A percentile compares a stretch with the other conserved stretches of the same genome.
Evolutionary conservation across 164 flowering plant genomes (phyloP).

Genomic region (Saururus chinensis): DNA sequence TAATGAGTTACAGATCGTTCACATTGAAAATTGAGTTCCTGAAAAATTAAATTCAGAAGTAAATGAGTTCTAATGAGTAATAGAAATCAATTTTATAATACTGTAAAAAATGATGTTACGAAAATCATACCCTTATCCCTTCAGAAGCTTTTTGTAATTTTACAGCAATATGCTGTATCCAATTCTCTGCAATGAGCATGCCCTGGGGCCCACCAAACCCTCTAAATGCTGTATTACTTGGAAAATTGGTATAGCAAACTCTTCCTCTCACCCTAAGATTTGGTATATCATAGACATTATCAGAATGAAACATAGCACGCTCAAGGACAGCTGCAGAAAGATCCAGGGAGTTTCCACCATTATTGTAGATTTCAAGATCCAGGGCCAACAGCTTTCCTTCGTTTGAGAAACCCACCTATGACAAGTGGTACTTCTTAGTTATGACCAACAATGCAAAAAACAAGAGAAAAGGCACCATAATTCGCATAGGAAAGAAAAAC

Average conservation of each 20-base stretch:
- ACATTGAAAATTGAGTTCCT: constrained; percentile 88
- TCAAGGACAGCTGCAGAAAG: constrained; percentile 77
- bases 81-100: too few relatives aligned
- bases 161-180: constrained; percentile 81
- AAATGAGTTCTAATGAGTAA: neutral
- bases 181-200: constrained; percentile 88
- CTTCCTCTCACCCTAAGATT: constrained; percentile 63
- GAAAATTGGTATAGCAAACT: constrained; percentile 85
- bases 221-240: constrained; percentile 93
- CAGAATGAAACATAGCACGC: constrained; percentile 93
- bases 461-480: neutral
- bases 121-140: constrained; percentile 55
- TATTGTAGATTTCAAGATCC: constrained; percentile 90
- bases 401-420: constrained; percentile 83
- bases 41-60: constrained; percentile 1
- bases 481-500: neutral
- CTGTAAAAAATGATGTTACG: neutral
- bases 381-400: constrained; percentile 77
- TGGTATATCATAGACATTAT: constrained; percentile 89
- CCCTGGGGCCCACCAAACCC: constrained; percentile 99
- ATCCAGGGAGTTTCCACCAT: constrained; percentile 89
- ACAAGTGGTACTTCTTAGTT: constrained; percentile 4
- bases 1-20: constrained; percentile 78
- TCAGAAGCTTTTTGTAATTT: constrained; percentile 74
- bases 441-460: neutral